These are phyloP conservation scores for Rhodotorula kratochvilovae DNA, from an alignment of 768 basidiomycete species.

Conservation along the genomic window DNA sequence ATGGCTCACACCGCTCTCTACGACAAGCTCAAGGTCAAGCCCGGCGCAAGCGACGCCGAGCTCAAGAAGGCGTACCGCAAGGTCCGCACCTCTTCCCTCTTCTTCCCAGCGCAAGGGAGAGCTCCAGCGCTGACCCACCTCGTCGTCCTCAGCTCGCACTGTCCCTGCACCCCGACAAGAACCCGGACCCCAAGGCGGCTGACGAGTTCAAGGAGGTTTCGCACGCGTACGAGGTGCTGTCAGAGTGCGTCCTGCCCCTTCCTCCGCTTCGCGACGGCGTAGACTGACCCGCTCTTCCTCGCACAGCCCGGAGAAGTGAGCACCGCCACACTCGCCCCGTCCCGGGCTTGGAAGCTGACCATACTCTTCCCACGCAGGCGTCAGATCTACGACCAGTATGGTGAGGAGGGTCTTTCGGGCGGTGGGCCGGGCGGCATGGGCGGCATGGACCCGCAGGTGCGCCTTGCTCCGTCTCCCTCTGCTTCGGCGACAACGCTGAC, in stretches of 20 bases:
- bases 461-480: constrained; percentile 39
- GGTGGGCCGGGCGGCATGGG: constrained; percentile 70
- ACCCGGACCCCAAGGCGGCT: constrained; percentile 92
- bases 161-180: constrained; percentile 54
- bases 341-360: too few species aligned
- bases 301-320: constrained; percentile 28
- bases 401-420: constrained; percentile 84
- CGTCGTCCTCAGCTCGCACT: constrained; percentile 36
- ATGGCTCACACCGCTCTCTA: constrained; percentile 50
- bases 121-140: too few species aligned
- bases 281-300: not conserved
- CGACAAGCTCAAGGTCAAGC: constrained; percentile 80
- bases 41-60: constrained; percentile 72
- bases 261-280: not conserved
- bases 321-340: too few species aligned
- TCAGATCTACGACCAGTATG: constrained; percentile 69
- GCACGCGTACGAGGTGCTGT: constrained; percentile 81
- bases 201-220: constrained; percentile 82
- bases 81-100: constrained; percentile 48
- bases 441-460: constrained; percentile 75
- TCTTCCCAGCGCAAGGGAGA: not conserved
- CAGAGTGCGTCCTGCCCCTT: constrained; percentile 53
- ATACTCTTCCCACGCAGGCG: constrained; percentile 8
- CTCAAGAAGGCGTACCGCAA: constrained; percentile 95
- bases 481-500: not conserved